These are phyloP conservation scores for Periconia sp. DNA, from an alignment of 2,329 filamentous ascomycete genomes.

Conservation along the genomic window DNA sequence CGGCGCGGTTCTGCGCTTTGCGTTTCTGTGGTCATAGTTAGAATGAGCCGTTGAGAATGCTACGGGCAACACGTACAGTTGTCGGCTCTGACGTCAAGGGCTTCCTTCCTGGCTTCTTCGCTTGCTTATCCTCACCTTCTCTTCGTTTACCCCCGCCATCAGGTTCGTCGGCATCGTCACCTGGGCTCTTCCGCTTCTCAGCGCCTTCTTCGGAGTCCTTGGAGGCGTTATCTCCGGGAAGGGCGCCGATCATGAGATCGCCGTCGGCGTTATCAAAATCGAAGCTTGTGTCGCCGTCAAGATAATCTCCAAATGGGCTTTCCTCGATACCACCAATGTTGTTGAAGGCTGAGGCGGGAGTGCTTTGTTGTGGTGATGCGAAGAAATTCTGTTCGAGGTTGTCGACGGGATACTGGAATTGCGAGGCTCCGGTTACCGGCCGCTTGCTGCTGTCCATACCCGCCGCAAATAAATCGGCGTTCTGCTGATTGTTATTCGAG, in stretches of 20 bases:
- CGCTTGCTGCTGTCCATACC: slow-evolving; percentile 26
- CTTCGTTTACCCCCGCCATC: slow-evolving; percentile 77
- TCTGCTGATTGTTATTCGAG: slow-evolving; percentile 51
- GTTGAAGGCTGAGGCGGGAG: slow-evolving; percentile 53
- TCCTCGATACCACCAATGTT: slow-evolving; percentile 63
- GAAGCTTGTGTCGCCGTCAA: slow-evolving; percentile 75
- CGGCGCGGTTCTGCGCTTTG: slow-evolving; percentile 76
- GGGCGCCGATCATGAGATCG: slow-evolving; percentile 74
- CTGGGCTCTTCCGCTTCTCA: slow-evolving; percentile 73
- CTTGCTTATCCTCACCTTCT: slow-evolving; percentile 81
- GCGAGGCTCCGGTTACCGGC: slow-evolving; percentile 25
- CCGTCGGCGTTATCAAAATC: slow-evolving; percentile 72
- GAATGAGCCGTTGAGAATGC: slow-evolving; percentile 11
- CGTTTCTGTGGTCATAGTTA: slow-evolving; percentile 69
- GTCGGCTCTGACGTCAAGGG: slow-evolving; percentile 94
- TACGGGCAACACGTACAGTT: slow-evolving; percentile 70
- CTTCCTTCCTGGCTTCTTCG: slow-evolving; percentile 97
- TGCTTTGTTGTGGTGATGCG: slow-evolving; percentile 45
- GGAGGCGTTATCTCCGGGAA: slow-evolving; percentile 64
- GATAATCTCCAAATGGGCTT: slow-evolving; percentile 84
- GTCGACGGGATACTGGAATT: slow-evolving; percentile 41
- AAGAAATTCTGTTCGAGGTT: slow-evolving; percentile 44
- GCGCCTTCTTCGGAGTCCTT: slow-evolving; percentile 54
- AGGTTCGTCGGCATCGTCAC: slow-evolving; percentile 66
- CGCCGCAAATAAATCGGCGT: slow-evolving; percentile 34